Percentiles rank a stretch among this genome's conserved stretches.
These are phyloP conservation scores for Aspergillus pseudoterreus DNA, from an alignment of 2,329 filamentous ascomycete genomes.

Conservation along the genomic window DNA sequence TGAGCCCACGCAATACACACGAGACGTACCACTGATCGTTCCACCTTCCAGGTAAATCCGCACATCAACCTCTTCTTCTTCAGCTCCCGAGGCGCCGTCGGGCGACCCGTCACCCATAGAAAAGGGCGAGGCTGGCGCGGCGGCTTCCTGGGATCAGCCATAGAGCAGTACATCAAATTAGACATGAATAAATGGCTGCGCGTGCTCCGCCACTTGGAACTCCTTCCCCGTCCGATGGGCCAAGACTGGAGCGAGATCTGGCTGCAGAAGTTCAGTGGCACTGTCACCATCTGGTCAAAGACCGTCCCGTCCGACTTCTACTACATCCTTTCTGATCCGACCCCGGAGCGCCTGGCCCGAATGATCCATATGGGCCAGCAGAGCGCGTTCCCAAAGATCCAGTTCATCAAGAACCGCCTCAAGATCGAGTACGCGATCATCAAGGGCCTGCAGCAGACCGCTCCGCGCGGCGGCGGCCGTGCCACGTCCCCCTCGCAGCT, in stretches of 20 bases:
- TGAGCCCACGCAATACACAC: slow-evolving; percentile 1
- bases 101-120: slow-evolving; percentile 88
- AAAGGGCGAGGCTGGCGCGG: slow-evolving; percentile 93
- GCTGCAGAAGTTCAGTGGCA: slow-evolving; percentile 92
- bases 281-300: slow-evolving; percentile 94
- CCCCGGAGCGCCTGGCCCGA: slow-evolving; percentile 66
- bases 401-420: slow-evolving; percentile 84
- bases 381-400: slow-evolving; percentile 83
- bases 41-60: slow-evolving; percentile 71
- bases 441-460: slow-evolving; percentile 46
- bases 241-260: slow-evolving; percentile 98
- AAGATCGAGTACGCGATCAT: slow-evolving; percentile 71
- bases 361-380: slow-evolving; percentile 92
- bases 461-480: slow-evolving; percentile 18
- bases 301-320: slow-evolving; percentile 73
- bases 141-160: slow-evolving; percentile 86
- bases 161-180: slow-evolving; percentile 92
- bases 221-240: slow-evolving; percentile 82
- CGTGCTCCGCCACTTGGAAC: slow-evolving; percentile 85
- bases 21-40: slow-evolving; percentile 24
- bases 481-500: slow-evolving; percentile 23
- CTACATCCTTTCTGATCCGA: slow-evolving; percentile 82
- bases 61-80: slow-evolving; percentile 99
- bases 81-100: slow-evolving; percentile 85
- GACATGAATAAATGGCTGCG: slow-evolving; percentile 98